phyloP scores from a whole-genome alignment of 176 grass and related monocot species.

The Thinopyrum elongatum region DNA sequence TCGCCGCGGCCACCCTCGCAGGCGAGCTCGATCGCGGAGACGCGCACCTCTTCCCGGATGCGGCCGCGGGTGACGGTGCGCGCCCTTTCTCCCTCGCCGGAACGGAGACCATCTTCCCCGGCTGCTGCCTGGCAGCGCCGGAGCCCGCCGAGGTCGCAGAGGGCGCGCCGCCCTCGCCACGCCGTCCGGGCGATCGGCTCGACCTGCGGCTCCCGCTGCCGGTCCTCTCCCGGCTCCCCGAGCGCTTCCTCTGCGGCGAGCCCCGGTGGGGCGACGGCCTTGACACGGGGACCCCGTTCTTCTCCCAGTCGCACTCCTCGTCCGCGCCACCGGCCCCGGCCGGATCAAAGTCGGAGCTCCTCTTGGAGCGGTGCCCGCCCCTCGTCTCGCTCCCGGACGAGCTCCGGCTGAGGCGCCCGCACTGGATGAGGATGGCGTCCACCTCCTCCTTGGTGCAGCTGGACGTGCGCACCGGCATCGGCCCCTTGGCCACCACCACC shows the following conservation, averaged over 20 bases:
- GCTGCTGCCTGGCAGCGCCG: slow-evolving; percentile 35
- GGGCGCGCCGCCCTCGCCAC: slow-evolving; percentile 29
- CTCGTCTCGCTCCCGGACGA: slow-evolving; percentile 60
- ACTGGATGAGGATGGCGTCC: slow-evolving; percentile 88
- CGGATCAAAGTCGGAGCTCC: slow-evolving; percentile 88
- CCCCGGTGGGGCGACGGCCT: slow-evolving; percentile 68
- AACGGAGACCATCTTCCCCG: slow-evolving; percentile 85
- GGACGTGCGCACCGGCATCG: slow-evolving; percentile 56
- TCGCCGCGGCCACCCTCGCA: slow-evolving; percentile 38
- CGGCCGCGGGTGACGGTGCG: slow-evolving; percentile 33
- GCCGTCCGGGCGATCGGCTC: slow-evolving; percentile 72
- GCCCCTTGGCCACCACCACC: neutral
- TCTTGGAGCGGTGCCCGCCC: slow-evolving; percentile 56
- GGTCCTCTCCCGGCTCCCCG: slow-evolving; percentile 70
- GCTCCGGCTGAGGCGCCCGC: slow-evolving; percentile 82
- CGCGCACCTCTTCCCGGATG: slow-evolving; percentile 46
- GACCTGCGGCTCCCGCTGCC: slow-evolving; percentile 49
- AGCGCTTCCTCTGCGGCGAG: slow-evolving; percentile 69
- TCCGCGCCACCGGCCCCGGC: slow-evolving; percentile 36
- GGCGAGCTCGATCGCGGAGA: slow-evolving; percentile 77
- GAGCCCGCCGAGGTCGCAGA: neutral
- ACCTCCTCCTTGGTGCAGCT: slow-evolving; percentile 92
- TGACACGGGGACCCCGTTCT: slow-evolving; percentile 17
- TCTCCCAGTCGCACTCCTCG: slow-evolving; percentile 52
- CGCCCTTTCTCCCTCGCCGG: slow-evolving; percentile 70